Evolutionary conservation across 805 yeast genomes (phyloP).

Genomic region (Lipomyces orientalis): DNA sequence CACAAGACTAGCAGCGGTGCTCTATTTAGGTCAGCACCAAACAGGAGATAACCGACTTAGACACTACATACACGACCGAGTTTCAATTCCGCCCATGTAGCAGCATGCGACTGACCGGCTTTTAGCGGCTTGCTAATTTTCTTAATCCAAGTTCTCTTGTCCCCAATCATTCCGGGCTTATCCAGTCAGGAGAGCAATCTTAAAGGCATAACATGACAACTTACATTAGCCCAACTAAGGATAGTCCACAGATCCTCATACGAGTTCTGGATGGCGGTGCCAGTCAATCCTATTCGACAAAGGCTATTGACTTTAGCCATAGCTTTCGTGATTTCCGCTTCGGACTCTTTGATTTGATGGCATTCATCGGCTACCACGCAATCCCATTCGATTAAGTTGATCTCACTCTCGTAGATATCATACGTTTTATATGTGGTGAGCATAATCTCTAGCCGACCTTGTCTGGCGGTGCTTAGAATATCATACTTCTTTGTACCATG

Average conservation of each 20-base stretch:
- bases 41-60: background rate
- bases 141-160: conserved; percentile 15
- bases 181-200: background rate
- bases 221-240: conserved; percentile 29
- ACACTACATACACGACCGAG: conserved; percentile 14
- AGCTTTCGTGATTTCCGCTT: conserved; percentile 22
- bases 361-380: conserved; percentile 31
- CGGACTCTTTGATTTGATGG: conserved; percentile 23
- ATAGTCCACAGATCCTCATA: conserved; percentile 33
- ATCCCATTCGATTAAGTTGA: conserved; percentile 32
- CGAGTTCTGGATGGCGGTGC: conserved; percentile 33
- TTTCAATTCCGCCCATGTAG: conserved; percentile 20
- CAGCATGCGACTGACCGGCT: conserved; percentile 31
- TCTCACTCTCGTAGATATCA: conserved; percentile 12
- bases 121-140: conserved; percentile 23
- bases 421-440: conserved; percentile 33
- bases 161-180: conserved; percentile 27
- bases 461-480: conserved; percentile 22
- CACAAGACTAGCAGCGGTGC: conserved; percentile 7
- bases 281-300: conserved; percentile 35
- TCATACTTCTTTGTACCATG: conserved; percentile 23
- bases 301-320: conserved; percentile 24
- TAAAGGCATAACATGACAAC: background rate
- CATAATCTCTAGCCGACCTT: conserved; percentile 29
- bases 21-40: conserved; percentile 1